Evolutionary conservation across 208 protist genomes (phyloP), one percentile per base, ranked within the genome.

Genomic region (Baffinella frigidus): DNA sequence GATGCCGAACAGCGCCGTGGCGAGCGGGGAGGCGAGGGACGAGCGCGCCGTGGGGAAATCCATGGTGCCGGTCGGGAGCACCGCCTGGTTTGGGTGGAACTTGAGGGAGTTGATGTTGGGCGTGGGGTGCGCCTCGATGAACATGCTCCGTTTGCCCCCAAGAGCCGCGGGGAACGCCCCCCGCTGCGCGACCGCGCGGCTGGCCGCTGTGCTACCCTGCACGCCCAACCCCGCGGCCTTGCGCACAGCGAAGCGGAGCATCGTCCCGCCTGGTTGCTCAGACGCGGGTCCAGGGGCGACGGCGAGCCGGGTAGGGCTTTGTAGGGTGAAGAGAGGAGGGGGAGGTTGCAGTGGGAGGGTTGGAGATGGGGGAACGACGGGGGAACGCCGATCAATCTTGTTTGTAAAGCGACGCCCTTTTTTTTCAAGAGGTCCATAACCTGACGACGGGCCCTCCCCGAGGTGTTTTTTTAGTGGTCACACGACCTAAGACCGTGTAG

Each of bases 61-160:
- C 51, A 73, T 73, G 51, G 83, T 90, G 4, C 83, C 83, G 24
- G 30, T 27, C 83, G 36, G 24, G 27, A 90, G 43, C 83, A 90
- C 83, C 2, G 83, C 10, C 56, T 72, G 14, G 36, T 51, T 51
- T 33, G 83, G 83, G 48, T 74, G 83, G 43, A 90, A 90, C 83
- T 90, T 90, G 51, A 90, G 83, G 36, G 51, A 48, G 77, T 90
- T 90, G 14, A 74, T 73, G 62, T 90, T 90, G 0, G 83, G 83
- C 24, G 83, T 90, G 20, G 48, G 33, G n/a, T 90, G 51, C 45
- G 41, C 36, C 39, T 90, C 56, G 44, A 90, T 90, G 83, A 90
- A 90, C 51, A 90, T 71, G 4, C n/a, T 44, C 33, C 83, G 83
- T 24, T 43, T 74, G 17, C 24, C 68, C 68, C 24, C 51, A n/a